A percentile compares a stretch with the other conserved stretches of the same genome.
phyloP scores from a whole-genome alignment of 148 eudicot species.

The Fagopyrum homotropicum region DNA sequence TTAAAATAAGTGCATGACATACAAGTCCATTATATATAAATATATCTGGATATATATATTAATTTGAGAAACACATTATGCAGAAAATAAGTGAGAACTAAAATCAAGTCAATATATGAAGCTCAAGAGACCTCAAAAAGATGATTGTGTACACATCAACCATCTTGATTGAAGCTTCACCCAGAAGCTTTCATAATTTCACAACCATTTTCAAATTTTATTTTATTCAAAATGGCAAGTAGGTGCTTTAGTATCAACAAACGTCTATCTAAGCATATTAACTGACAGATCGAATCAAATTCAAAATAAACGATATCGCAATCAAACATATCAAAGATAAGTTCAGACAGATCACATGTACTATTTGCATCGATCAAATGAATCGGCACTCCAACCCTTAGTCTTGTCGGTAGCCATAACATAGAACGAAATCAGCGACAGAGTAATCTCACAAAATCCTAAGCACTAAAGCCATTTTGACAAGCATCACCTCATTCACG shows the following conservation, averaged over 20 bases:
- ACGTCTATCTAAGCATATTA: background rate
- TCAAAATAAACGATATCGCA: background rate
- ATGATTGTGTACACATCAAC: too few relatives aligned
- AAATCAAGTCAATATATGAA: too few relatives aligned
- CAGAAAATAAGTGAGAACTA: background rate
- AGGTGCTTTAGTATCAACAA: background rate
- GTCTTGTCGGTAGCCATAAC: constrained; percentile 83
- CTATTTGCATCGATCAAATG: constrained; percentile 82
- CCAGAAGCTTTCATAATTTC: background rate
- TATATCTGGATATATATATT: background rate
- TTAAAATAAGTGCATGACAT: background rate
- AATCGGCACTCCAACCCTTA: constrained; percentile 91
- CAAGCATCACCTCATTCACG: constrained; percentile 32
- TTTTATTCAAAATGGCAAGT: background rate
- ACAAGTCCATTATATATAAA: background rate
- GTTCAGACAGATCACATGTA: constrained; percentile 43
- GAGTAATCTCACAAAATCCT: constrained; percentile 51
- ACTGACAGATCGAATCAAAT: background rate
- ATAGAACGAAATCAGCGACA: constrained; percentile 63
- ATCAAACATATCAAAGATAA: background rate
- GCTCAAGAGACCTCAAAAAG: too few relatives aligned
- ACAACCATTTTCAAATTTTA: background rate
- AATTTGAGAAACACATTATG: background rate
- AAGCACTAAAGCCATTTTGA: constrained; percentile 44
- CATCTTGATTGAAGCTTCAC: background rate